Conservation (phyloP, 129 eudicot species). For the Silybum marianum region DNA sequence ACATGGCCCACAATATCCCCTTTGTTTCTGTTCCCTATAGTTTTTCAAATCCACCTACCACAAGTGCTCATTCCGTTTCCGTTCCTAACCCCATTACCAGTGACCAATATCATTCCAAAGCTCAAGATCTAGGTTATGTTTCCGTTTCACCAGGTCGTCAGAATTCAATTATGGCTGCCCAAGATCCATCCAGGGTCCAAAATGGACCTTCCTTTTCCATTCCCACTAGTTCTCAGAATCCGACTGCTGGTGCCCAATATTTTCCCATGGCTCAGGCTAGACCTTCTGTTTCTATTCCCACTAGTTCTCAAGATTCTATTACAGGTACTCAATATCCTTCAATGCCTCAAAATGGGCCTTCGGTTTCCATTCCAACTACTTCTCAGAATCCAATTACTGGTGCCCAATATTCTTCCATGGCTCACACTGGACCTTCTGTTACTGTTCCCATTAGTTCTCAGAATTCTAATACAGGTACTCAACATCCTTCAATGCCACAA, state of each 20-base stretch:
- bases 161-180: neutral
- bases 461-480: neutral
- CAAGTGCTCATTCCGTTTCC: neutral
- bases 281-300: slow-evolving; percentile 17
- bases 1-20: slow-evolving; percentile 4
- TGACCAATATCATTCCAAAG: slow-evolving; percentile 6
- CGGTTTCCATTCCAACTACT: slow-evolving; percentile 11
- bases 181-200: slow-evolving; percentile 19
- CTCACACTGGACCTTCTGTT: slow-evolving; percentile 23
- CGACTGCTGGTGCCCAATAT: neutral
- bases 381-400: slow-evolving; percentile 7
- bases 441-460: neutral
- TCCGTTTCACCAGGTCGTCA: slow-evolving; percentile 8
- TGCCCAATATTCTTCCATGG: slow-evolving; percentile 8
- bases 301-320: slow-evolving; percentile 13
- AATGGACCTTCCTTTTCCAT: neutral
- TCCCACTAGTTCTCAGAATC: neutral
- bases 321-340: neutral
- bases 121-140: slow-evolving; percentile 21
- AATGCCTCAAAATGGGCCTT: neutral
- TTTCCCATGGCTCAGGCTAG: neutral
- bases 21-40: slow-evolving; percentile 19
- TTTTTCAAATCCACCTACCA: neutral
- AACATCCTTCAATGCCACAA: slow-evolving; percentile 8
- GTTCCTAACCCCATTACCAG: neutral